These are phyloP conservation scores for Cucurbitaria berberidis DNA, from an alignment of 2,329 filamentous ascomycete genomes.

Conservation along the genomic window DNA sequence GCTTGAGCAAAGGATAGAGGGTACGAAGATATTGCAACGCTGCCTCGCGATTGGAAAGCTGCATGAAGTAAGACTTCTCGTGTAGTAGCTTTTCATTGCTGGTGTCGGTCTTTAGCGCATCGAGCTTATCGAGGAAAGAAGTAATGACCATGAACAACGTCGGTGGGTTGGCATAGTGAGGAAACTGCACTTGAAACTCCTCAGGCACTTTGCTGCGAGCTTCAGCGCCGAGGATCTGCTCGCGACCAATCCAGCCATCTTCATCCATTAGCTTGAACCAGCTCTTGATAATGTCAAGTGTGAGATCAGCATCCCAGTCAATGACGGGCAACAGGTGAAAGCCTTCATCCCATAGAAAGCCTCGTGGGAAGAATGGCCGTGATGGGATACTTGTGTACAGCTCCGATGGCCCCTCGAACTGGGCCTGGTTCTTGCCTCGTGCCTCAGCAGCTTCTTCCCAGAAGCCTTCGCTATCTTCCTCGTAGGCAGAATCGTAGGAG, in stretches of 20 bases:
- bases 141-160: conserved; percentile 92
- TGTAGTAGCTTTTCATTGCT: conserved; percentile 44
- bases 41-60: conserved; percentile 70
- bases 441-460: conserved; percentile 91
- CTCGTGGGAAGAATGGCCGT: conserved; percentile 92
- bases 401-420: conserved; percentile 81
- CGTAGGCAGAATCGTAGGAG: conserved; percentile 89
- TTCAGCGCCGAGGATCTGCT: conserved; percentile 91
- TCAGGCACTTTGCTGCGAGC: conserved; percentile 91
- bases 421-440: conserved; percentile 69
- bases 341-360: conserved; percentile 97
- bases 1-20: conserved; percentile 85
- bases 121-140: conserved; percentile 79
- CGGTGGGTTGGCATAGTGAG: conserved; percentile 95
- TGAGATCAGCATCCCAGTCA: conserved; percentile 91
- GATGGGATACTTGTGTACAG: conserved; percentile 92
- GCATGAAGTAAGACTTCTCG: conserved; percentile 62
- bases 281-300: conserved; percentile 83
- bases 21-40: conserved; percentile 74
- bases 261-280: conserved; percentile 98
- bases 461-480: conserved; percentile 93
- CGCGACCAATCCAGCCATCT: conserved; percentile 95
- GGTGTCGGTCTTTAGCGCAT: conserved; percentile 50
- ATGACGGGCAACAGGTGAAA: conserved; percentile 91
- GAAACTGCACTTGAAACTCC: conserved; percentile 95